phyloP scores from a whole-genome alignment of 2,329 filamentous ascomycete genomes.

The Hypoxylon sp. region DNA sequence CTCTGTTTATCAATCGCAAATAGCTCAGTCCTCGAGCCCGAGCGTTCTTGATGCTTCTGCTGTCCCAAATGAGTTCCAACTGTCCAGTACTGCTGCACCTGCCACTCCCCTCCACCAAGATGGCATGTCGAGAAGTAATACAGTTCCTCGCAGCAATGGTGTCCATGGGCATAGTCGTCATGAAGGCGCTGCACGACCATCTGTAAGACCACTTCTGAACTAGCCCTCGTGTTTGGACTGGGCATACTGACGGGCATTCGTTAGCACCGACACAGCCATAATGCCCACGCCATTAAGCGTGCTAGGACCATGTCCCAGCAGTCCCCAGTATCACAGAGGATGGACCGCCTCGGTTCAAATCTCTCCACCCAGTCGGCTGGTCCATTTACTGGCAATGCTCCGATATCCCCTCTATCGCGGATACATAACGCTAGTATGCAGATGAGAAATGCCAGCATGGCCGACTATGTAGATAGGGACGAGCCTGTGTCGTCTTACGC shows the following conservation, averaged over 20 bases:
- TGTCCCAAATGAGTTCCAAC: constrained; percentile 51
- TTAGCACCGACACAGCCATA: constrained; percentile 49
- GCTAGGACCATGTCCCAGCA: constrained; percentile 57
- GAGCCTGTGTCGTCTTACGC: constrained; percentile 51
- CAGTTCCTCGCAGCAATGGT: constrained; percentile 51
- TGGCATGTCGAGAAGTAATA: constrained; percentile 52
- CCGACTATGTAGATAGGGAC: constrained; percentile 54
- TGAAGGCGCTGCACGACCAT: constrained; percentile 44
- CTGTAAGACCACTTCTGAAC: constrained; percentile 51
- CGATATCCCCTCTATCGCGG: constrained; percentile 56
- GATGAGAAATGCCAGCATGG: constrained; percentile 48
- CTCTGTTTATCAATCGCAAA: constrained; percentile 48
- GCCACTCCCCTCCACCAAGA: constrained; percentile 45
- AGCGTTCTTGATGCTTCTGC: constrained; percentile 46
- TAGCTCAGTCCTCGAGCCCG: constrained; percentile 44
- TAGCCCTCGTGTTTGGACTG: constrained; percentile 31
- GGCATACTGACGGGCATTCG: constrained; percentile 43
- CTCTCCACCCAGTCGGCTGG: constrained; percentile 58
- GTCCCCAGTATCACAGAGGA: constrained; percentile 55
- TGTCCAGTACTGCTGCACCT: constrained; percentile 47
- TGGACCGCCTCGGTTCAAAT: constrained; percentile 63
- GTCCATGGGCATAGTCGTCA: constrained; percentile 47
- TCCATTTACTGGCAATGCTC: constrained; percentile 58
- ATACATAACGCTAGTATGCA: constrained; percentile 45
- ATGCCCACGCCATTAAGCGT: constrained; percentile 53